Base-by-base conservation (phyloP, 345 rosid genomes). In the Acer negundo region DNA sequence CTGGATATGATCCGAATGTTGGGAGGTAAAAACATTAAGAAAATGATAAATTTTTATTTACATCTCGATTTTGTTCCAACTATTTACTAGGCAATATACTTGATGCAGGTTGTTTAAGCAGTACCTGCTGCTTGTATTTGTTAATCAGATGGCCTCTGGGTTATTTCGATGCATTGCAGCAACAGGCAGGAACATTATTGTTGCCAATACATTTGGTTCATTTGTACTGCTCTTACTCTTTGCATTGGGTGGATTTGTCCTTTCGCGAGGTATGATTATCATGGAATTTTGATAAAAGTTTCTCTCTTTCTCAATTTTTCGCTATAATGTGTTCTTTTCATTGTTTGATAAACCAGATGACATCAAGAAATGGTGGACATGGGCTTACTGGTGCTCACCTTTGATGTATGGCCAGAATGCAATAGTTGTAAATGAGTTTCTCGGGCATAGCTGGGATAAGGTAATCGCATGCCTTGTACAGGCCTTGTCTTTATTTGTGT, bases 1-100 rank as follows among this genome's bases (percentile, higher is more conserved):
- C 86, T 4, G 98, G 97, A 20, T 88, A 82, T 73, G 98, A 93
- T 85, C 90, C 98, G 3, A 81, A 86, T 72, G 74, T 85, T 35
- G 90, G 78, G 84, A 92, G 98, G 98, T 90, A 83, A 49, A 49
- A 62, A 63, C 12, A 10, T 11, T 7, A 35, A 22, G 55, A 24
- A 38, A 20, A 55, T 23, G 61, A 35, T 23, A 40, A 16, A 40
- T 62, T 55, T n/a, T 22, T 47, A 59, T 59, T 35, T 44, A 2
- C 4, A 51, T 24, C 7, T 75, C 76, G 7, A 7, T 35, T 62
- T 58, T 67, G 15, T 67, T 73, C 11, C 23, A 47, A 72, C 42
- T 68, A 22, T 44, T 47, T 47, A 1, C 19, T 20, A 51, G 71
- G 47, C 22, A 55, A 53, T 75, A 17, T 35, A 20, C 78, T 51